A percentile compares a stretch with the other conserved stretches of the same genome.
These are phyloP conservation scores for Diaporthe sp. DNA, from an alignment of 2,329 filamentous ascomycete genomes.

Conservation along the genomic window DNA sequence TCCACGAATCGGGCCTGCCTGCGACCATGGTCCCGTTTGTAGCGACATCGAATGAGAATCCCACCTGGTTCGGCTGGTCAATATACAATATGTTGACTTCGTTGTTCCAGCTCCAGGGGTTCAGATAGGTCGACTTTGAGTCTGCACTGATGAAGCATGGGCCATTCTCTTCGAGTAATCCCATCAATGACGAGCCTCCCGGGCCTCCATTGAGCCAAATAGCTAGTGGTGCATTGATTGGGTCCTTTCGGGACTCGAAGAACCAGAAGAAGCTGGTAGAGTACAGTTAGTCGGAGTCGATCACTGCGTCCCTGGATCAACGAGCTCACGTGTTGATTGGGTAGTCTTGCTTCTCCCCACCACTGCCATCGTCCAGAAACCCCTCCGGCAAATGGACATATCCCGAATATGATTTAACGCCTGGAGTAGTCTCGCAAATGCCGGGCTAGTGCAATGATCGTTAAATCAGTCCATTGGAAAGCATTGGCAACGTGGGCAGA, in stretches of 20 bases:
- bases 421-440: constrained; percentile 36
- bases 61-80: constrained; percentile 61
- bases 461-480: not conserved
- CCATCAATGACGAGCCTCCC: constrained; percentile 66
- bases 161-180: constrained; percentile 65
- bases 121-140: constrained; percentile 61
- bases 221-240: constrained; percentile 53
- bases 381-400: constrained; percentile 34
- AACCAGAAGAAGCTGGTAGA: constrained; percentile 34
- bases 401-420: constrained; percentile 35
- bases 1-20: not conserved
- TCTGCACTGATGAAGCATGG: constrained; percentile 65
- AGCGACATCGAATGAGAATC: constrained; percentile 40
- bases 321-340: constrained; percentile 36
- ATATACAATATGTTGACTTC: constrained; percentile 69
- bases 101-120: constrained; percentile 72
- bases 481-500: too few relatives aligned
- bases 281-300: not conserved
- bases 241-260: constrained; percentile 34
- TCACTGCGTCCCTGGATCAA: not conserved
- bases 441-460: constrained; percentile 23
- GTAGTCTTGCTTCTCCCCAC: constrained; percentile 30
- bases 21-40: constrained; percentile 27
- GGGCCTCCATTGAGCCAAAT: constrained; percentile 73
- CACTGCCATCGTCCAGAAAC: constrained; percentile 24